phyloP scores from a whole-genome alignment of 2,329 filamentous ascomycete genomes.

The Epicoccum sorghinum region DNA sequence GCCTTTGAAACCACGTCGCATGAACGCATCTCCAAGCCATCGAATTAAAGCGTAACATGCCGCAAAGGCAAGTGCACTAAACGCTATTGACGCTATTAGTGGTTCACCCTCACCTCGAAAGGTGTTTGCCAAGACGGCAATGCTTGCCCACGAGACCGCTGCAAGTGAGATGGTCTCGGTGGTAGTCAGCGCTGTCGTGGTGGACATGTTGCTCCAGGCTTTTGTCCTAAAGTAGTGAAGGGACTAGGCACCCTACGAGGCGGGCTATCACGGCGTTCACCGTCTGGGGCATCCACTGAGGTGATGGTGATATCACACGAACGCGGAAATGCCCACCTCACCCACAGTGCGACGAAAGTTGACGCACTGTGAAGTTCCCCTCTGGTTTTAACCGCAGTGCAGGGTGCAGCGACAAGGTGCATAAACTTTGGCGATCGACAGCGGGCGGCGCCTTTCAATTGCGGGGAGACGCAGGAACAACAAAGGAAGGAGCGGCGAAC shows the following conservation, averaged over 20 bases:
- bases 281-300: conserved; percentile 9
- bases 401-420: conserved; percentile 9
- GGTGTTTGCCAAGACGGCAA: conserved; percentile 78
- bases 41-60: conserved; percentile 84
- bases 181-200: conserved; percentile 52
- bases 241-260: conserved; percentile 18
- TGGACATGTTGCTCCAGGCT: conserved; percentile 15
- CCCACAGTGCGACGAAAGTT: not conserved
- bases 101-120: conserved; percentile 86
- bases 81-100: conserved; percentile 83
- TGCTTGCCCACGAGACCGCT: conserved; percentile 70
- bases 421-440: conserved; percentile 19
- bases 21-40: conserved; percentile 91
- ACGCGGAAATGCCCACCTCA: conserved; percentile 7
- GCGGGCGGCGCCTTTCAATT: conserved; percentile 11
- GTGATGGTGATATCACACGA: conserved; percentile 11
- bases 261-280: conserved; percentile 1
- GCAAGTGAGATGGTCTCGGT: conserved; percentile 64
- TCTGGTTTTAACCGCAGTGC: conserved; percentile 6
- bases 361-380: conserved; percentile 2
- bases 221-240: conserved; percentile 8
- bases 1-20: conserved; percentile 86
- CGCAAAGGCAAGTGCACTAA: conserved; percentile 83
- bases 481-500: conserved; percentile 23
- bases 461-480: conserved; percentile 18